Evolutionary conservation across 106 monocot species (phyloP).

Genomic region (Dendrobium officinale): DNA sequence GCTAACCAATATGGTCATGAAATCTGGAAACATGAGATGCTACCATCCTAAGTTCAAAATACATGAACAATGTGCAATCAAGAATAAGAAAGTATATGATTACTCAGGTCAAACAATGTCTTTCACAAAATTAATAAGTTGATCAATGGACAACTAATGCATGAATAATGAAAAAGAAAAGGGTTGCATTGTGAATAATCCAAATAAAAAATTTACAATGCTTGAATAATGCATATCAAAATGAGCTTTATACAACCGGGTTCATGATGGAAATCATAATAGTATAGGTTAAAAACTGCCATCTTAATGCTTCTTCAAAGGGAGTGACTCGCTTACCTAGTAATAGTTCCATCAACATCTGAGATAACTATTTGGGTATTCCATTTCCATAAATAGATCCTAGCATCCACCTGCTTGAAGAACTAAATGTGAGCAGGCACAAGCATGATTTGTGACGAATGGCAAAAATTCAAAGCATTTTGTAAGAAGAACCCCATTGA

Average conservation of each 20-base stretch:
- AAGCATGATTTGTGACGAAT: not conserved
- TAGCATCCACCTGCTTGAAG: slow-evolving; percentile 71
- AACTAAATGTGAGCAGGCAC: not conserved
- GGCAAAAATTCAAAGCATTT: not conserved
- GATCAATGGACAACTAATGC: not conserved
- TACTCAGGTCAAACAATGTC: not conserved
- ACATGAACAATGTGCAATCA: too few species aligned
- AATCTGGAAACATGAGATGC: too few species aligned
- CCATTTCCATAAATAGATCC: slow-evolving; percentile 85
- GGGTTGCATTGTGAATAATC: not conserved
- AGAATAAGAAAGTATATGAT: not conserved
- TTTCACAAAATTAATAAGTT: not conserved
- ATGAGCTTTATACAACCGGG: too few species aligned
- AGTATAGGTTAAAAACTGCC: not conserved
- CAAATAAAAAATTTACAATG: too few species aligned
- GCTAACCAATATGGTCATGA: too few species aligned
- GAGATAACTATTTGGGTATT: slow-evolving; percentile 80
- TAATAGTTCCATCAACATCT: slow-evolving; percentile 96
- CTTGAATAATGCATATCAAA: too few species aligned
- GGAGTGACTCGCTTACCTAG: slow-evolving; percentile 42
- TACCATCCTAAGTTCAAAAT: too few species aligned
- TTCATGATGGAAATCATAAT: too few species aligned
- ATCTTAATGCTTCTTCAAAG: not conserved
- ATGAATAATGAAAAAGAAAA: not conserved
- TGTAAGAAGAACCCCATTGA: not conserved